Conservation (phyloP, 2,329 filamentous ascomycete genomes). For the Taxawa tesnikishii region DNA sequence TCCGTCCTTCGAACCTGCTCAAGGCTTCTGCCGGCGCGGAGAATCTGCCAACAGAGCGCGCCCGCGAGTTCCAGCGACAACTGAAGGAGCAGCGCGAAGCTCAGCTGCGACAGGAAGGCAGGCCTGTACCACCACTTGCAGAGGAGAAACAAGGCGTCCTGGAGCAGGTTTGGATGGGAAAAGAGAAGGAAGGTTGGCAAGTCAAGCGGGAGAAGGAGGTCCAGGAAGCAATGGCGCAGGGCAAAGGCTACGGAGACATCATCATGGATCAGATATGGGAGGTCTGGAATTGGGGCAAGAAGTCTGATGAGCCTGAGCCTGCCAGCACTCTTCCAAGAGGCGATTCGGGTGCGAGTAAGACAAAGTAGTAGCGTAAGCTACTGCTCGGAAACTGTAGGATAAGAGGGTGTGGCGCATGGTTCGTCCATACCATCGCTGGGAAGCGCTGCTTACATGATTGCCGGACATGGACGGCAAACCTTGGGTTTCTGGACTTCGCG, state of each 20-base stretch:
- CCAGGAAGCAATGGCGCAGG: conserved; percentile 25
- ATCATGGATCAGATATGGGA: conserved; percentile 23
- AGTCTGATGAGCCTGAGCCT: conserved; percentile 1
- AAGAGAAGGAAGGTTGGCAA: conserved; percentile 32
- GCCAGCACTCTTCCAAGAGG: too few species aligned
- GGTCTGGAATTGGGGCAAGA: conserved; percentile 14
- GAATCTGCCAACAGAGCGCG: conserved; percentile 24
- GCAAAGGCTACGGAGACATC: conserved; percentile 24
- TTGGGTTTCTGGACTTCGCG: too few species aligned
- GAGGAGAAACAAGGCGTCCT: conserved; percentile 13
- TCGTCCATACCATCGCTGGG: too few species aligned
- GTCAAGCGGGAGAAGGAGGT: conserved; percentile 29
- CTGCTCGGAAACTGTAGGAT: too few species aligned
- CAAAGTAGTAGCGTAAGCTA: too few species aligned
- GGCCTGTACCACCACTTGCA: conserved; percentile 17
- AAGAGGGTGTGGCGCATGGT: too few species aligned
- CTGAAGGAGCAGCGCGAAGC: conserved; percentile 28
- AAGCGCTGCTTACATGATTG: too few species aligned
- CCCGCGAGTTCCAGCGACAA: conserved; percentile 18
- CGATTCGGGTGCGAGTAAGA: too few species aligned
- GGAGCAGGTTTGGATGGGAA: conserved; percentile 25
- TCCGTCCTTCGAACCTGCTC: neutral
- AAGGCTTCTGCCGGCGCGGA: conserved; percentile 2
- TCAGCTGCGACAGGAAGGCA: conserved; percentile 23
- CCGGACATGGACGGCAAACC: too few species aligned